Conservation (phyloP, 257 asterid genomes). For the Nicotiana tomentosiformis region DNA sequence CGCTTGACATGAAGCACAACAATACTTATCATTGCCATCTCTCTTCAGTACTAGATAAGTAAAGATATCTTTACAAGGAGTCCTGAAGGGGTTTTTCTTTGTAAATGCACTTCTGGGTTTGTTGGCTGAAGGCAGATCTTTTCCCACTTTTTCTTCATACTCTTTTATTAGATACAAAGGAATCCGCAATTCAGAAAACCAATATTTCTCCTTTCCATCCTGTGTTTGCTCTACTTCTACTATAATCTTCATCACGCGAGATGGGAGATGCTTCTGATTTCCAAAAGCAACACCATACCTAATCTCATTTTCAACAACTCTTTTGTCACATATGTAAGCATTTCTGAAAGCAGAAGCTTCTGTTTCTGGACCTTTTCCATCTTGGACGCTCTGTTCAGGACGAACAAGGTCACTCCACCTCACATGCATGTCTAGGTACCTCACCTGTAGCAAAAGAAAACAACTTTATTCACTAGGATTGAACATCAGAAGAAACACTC, state of each 20-base stretch:
- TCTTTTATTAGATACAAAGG: constrained; percentile 77
- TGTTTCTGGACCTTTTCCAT: constrained; percentile 63
- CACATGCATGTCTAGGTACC: constrained; percentile 64
- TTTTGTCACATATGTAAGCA: constrained; percentile 55
- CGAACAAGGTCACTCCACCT: constrained; percentile 78
- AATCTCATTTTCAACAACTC: constrained; percentile 38
- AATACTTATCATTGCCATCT: constrained; percentile 30
- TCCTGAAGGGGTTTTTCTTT: constrained; percentile 39
- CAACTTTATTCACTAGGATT: neutral
- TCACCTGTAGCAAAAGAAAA: constrained; percentile 47
- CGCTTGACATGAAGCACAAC: constrained; percentile 50
- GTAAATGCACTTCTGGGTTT: constrained; percentile 29
- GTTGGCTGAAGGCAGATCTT: constrained; percentile 12
- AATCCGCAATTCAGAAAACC: constrained; percentile 69
- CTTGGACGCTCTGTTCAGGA: constrained; percentile 49
- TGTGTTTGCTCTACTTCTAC: constrained; percentile 47
- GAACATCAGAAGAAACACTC: constrained; percentile 8
- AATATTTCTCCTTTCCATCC: constrained; percentile 59
- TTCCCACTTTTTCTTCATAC: constrained; percentile 49
- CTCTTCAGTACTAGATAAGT: constrained; percentile 49
- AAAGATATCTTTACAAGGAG: constrained; percentile 43
- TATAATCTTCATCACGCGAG: constrained; percentile 68
- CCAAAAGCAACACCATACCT: constrained; percentile 68
- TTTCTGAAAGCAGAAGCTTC: constrained; percentile 79
- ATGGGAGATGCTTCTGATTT: constrained; percentile 78